These are phyloP conservation scores for Candida corydali DNA, from an alignment of 805 yeast species.

Conservation along the genomic window DNA sequence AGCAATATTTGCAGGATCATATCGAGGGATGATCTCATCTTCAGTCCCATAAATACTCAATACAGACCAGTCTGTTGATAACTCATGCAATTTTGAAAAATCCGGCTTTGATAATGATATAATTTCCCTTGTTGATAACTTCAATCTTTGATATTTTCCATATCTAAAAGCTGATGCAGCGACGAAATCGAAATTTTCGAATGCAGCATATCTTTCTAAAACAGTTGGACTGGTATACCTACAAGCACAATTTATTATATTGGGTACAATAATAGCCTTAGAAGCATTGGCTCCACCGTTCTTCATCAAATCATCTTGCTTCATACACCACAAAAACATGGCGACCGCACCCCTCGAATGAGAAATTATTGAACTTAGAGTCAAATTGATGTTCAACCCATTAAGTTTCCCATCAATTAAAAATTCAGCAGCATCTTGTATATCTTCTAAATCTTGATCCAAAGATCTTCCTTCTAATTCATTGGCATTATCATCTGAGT, in stretches of 20 bases:
- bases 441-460: slow-evolving; percentile 64
- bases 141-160: slow-evolving; percentile 42
- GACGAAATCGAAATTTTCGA: slow-evolving; percentile 13
- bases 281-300: slow-evolving; percentile 19
- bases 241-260: slow-evolving; percentile 68
- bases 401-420: slow-evolving; percentile 23
- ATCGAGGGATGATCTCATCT: slow-evolving; percentile 63
- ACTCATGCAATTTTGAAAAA: slow-evolving; percentile 33
- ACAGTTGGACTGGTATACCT: slow-evolving; percentile 56
- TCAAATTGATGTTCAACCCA: slow-evolving; percentile 39
- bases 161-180: slow-evolving; percentile 33
- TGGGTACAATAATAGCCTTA: slow-evolving; percentile 49
- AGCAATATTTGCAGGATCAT: slow-evolving; percentile 58
- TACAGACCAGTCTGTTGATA: slow-evolving; percentile 48
- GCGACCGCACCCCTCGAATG: slow-evolving; percentile 83
- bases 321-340: slow-evolving; percentile 66
- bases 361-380: slow-evolving; percentile 57
- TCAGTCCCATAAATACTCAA: slow-evolving; percentile 67
- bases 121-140: slow-evolving; percentile 50
- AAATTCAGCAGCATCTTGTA: slow-evolving; percentile 38
- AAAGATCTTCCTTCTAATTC: slow-evolving; percentile 50
- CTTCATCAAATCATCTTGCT: slow-evolving; percentile 34
- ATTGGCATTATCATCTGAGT: slow-evolving; percentile 50
- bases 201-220: slow-evolving; percentile 32
- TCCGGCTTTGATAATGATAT: slow-evolving; percentile 47